Percentiles rank a stretch among this genome's conserved stretches.
Conservation (phyloP, 805 yeast species). For the Hanseniaspora meyeri region DNA sequence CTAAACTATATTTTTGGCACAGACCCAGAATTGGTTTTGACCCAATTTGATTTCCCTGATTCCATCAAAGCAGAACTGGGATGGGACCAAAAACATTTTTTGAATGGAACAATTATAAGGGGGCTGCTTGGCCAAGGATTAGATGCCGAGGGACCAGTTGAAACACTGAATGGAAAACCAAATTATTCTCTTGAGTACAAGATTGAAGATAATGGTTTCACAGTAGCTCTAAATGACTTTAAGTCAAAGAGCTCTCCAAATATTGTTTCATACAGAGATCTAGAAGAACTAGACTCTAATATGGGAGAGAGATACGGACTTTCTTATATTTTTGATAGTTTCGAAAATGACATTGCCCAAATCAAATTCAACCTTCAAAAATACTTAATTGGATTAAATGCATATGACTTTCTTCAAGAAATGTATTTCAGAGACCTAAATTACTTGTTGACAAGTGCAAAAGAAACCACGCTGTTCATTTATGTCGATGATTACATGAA, state of each 20-base stretch:
- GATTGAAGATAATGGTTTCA: constrained; percentile 26
- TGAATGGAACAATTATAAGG: constrained; percentile 28
- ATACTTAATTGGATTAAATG: constrained; percentile 46
- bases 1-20: constrained; percentile 30
- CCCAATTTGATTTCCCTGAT: constrained; percentile 16
- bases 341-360: constrained; percentile 13
- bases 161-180: constrained; percentile 23
- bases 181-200: constrained; percentile 16
- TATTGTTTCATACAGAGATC: constrained; percentile 25
- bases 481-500: constrained; percentile 19
- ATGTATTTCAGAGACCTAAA: constrained; percentile 46
- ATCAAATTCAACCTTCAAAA: constrained; percentile 42
- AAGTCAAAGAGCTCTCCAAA: constrained; percentile 30
- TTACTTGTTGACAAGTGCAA: constrained; percentile 47
- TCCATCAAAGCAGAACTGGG: constrained; percentile 15
- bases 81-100: constrained; percentile 26
- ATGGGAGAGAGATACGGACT: constrained; percentile 31
- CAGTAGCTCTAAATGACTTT: constrained; percentile 28
- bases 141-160: constrained; percentile 14
- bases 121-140: constrained; percentile 37
- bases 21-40: constrained; percentile 4
- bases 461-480: constrained; percentile 46
- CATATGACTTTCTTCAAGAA: constrained; percentile 57
- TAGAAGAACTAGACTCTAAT: background rate
- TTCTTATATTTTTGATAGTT: constrained; percentile 35